Evolutionary conservation across 805 yeast genomes (phyloP).

Genomic region (Ascoidea asiatica): DNA sequence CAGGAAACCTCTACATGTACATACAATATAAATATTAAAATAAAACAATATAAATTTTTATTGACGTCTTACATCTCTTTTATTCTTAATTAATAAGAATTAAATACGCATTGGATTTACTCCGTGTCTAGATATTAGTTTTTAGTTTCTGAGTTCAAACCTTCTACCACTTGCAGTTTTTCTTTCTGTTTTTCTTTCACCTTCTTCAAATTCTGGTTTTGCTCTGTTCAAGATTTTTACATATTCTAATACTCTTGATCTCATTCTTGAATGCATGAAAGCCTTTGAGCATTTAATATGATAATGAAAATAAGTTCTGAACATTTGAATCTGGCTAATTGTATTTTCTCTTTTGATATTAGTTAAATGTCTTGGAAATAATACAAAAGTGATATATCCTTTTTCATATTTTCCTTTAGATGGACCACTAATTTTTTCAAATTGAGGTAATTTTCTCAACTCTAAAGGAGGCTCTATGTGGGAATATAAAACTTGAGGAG

Average conservation of each 20-base stretch:
- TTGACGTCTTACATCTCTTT: no score
- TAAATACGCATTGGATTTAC: no score
- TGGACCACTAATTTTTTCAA: conserved; percentile 18
- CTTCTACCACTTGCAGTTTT: conserved; percentile 16
- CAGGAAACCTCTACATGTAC: neutral
- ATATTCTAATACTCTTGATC: conserved; percentile 87
- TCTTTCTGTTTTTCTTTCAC: conserved; percentile 41
- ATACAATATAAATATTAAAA: no score
- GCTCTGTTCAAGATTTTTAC: conserved; percentile 94
- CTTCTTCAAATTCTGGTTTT: conserved; percentile 80
- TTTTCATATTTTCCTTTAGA: conserved; percentile 24
- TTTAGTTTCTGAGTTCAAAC: conserved; percentile 1
- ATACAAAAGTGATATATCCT: conserved; percentile 54
- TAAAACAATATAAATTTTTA: no score
- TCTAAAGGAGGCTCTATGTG: conserved; percentile 91
- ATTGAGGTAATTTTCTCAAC: conserved; percentile 31
- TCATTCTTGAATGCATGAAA: conserved; percentile 96
- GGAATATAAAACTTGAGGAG: conserved; percentile 93
- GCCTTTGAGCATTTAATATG: conserved; percentile 98
- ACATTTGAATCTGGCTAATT: conserved; percentile 80
- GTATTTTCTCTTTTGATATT: conserved; percentile 68
- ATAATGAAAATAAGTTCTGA: conserved; percentile 95
- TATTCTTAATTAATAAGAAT: no score
- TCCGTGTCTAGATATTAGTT: no score
- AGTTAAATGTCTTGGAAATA: conserved; percentile 69